phyloP scores from a whole-genome alignment of 1,284 basidiomycete species.

The Malassezia dermatis region DNA sequence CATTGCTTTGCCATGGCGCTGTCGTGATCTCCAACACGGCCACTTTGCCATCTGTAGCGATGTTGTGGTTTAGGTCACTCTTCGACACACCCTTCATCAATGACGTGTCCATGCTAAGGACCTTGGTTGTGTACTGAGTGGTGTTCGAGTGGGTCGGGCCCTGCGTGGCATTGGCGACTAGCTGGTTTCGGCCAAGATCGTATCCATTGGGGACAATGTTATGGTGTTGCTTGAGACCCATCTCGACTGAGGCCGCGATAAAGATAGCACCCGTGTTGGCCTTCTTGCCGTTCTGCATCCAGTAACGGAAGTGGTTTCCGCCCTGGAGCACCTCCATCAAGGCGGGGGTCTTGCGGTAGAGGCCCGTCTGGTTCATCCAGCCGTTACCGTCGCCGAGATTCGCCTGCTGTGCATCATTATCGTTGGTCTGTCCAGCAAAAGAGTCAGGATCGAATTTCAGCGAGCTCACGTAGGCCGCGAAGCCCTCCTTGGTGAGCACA shows the following conservation, averaged over 20 bases:
- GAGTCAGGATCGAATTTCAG: slow-evolving; percentile 29
- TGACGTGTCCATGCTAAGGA: slow-evolving; percentile 13
- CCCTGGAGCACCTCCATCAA: slow-evolving; percentile 35
- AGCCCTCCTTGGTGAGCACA: slow-evolving; percentile 28
- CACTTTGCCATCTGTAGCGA: slow-evolving; percentile 33
- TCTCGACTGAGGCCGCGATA: slow-evolving; percentile 37
- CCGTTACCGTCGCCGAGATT: slow-evolving; percentile 45
- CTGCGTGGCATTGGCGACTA: slow-evolving; percentile 37
- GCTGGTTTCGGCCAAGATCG: slow-evolving; percentile 33
- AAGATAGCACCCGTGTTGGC: slow-evolving; percentile 36
- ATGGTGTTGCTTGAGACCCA: slow-evolving; percentile 24
- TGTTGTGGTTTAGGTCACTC: slow-evolving; percentile 39
- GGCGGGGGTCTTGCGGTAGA: slow-evolving; percentile 32
- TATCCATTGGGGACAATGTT: slow-evolving; percentile 38
- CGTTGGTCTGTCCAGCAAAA: background rate
- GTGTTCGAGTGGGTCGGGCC: slow-evolving; percentile 20
- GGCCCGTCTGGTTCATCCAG: slow-evolving; percentile 26
- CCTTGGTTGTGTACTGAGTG: slow-evolving; percentile 25
- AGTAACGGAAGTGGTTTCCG: slow-evolving; percentile 44
- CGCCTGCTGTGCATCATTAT: slow-evolving; percentile 31
- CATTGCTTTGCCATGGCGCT: background rate
- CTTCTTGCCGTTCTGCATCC: slow-evolving; percentile 35
- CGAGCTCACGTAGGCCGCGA: slow-evolving; percentile 26
- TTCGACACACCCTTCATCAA: slow-evolving; percentile 21
- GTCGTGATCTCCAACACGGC: slow-evolving; percentile 29